A percentile compares a stretch with the other conserved stretches of the same genome.
Evolutionary conservation across 257 asterid genomes (phyloP).

Genomic region (Solanum pennellii): DNA sequence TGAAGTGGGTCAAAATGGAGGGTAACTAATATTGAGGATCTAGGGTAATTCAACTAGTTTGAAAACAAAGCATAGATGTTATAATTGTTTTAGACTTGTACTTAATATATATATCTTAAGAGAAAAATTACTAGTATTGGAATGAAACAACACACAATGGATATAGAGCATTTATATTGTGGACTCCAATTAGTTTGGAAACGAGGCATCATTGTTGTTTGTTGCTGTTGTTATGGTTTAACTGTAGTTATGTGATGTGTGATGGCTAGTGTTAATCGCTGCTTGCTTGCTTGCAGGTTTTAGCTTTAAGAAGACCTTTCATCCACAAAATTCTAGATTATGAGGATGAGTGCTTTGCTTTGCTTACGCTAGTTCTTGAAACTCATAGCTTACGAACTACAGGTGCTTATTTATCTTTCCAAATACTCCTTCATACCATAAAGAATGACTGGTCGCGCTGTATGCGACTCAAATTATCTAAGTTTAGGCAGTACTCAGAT

Average conservation of each 20-base stretch:
- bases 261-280: not conserved
- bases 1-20: not conserved
- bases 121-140: not conserved
- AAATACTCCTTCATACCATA: not conserved
- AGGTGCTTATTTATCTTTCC: slow-evolving; percentile 13
- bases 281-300: slow-evolving; percentile 41
- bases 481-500: not conserved
- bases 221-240: not conserved
- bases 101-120: not conserved
- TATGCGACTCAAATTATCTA: not conserved
- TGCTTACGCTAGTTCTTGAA: slow-evolving; percentile 90
- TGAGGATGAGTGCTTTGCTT: slow-evolving; percentile 85
- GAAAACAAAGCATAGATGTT: not conserved
- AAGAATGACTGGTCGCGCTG: not conserved
- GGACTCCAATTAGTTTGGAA: not conserved
- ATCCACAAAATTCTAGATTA: slow-evolving; percentile 85
- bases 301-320: slow-evolving; percentile 85
- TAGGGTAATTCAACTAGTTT: not conserved
- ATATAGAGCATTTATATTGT: not conserved
- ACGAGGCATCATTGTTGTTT: not conserved
- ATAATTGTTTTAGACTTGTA: not conserved
- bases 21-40: not conserved
- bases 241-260: not conserved
- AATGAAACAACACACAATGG: not conserved
- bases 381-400: slow-evolving; percentile 90